These are phyloP conservation scores for Cyclocybe cylindracea DNA, from an alignment of 768 basidiomycete genomes.

Conservation along the genomic window DNA sequence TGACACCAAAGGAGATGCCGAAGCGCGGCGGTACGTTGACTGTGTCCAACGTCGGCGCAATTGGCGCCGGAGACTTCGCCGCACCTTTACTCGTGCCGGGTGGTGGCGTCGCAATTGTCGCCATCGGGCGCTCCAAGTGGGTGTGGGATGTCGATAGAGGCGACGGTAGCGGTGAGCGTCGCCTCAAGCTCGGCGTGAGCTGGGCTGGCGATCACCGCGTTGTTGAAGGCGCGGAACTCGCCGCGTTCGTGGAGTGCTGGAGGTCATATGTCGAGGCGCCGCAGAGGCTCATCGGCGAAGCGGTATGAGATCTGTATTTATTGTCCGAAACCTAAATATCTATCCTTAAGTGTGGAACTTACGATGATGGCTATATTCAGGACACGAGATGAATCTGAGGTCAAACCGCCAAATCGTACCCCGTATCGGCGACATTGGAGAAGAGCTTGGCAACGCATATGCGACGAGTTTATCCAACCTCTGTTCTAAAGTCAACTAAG, in stretches of 20 bases:
- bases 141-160: constrained; percentile 62
- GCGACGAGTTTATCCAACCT: too few relatives aligned
- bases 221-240: constrained; percentile 87
- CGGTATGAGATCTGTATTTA: constrained; percentile 27
- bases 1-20: constrained; percentile 71
- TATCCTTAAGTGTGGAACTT: too few relatives aligned
- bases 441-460: too few relatives aligned
- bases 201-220: constrained; percentile 90
- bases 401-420: too few relatives aligned
- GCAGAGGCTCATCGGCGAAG: constrained; percentile 61
- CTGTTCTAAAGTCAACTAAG: too few relatives aligned
- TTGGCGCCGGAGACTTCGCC: constrained; percentile 73
- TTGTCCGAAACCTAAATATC: not conserved
- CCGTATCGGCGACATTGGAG: too few relatives aligned
- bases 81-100: constrained; percentile 78
- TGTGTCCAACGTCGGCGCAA: constrained; percentile 80
- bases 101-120: constrained; percentile 85
- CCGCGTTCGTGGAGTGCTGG: constrained; percentile 88
- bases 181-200: constrained; percentile 51
- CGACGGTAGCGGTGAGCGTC: constrained; percentile 30
- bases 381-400: too few relatives aligned
- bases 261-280: constrained; percentile 78
- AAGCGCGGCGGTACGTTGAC: constrained; percentile 77
- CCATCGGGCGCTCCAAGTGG: constrained; percentile 79
- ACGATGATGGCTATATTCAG: too few relatives aligned